Evolutionary conservation across 257 asterid genomes (phyloP).

Genomic region (Jacaranda mimosifolia): DNA sequence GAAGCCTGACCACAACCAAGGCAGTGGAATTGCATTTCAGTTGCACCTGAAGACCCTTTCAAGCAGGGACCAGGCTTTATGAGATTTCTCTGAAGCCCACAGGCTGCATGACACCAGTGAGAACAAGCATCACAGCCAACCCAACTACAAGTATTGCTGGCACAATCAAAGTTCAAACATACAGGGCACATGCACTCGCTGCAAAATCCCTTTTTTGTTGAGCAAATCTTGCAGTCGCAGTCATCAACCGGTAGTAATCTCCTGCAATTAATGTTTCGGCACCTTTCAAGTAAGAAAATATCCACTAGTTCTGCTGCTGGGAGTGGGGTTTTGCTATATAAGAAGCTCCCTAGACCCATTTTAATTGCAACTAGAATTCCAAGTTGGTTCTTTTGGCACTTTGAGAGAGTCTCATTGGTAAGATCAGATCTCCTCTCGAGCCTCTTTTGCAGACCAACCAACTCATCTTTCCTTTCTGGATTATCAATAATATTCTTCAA

Average conservation of each 20-base stretch:
- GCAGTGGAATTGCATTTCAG: slow-evolving; percentile 91
- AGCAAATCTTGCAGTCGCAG: slow-evolving; percentile 91
- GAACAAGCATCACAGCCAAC: slow-evolving; percentile 91
- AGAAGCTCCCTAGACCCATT: slow-evolving; percentile 68
- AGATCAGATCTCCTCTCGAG: slow-evolving; percentile 87
- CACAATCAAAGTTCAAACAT: slow-evolving; percentile 86
- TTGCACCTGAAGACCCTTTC: slow-evolving; percentile 69
- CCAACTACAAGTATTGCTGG: slow-evolving; percentile 90
- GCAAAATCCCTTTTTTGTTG: slow-evolving; percentile 83
- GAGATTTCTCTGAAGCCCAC: slow-evolving; percentile 75
- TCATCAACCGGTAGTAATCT: slow-evolving; percentile 78
- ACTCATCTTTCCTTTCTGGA: slow-evolving; percentile 68
- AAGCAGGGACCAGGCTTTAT: slow-evolving; percentile 76
- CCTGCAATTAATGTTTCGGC: slow-evolving; percentile 80
- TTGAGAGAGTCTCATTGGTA: slow-evolving; percentile 70
- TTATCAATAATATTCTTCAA: slow-evolving; percentile 57
- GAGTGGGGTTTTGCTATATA: slow-evolving; percentile 53
- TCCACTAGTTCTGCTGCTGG: slow-evolving; percentile 71
- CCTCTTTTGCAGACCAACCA: slow-evolving; percentile 63
- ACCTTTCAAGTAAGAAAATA: slow-evolving; percentile 77
- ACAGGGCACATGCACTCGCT: slow-evolving; percentile 95
- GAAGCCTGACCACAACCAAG: slow-evolving; percentile 84
- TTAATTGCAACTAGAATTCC: slow-evolving; percentile 77
- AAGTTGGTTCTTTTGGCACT: slow-evolving; percentile 78
- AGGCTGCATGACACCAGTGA: slow-evolving; percentile 93